Conservation (phyloP, 2,329 filamentous ascomycete genomes). For the Aureobasidium sp. region DNA sequence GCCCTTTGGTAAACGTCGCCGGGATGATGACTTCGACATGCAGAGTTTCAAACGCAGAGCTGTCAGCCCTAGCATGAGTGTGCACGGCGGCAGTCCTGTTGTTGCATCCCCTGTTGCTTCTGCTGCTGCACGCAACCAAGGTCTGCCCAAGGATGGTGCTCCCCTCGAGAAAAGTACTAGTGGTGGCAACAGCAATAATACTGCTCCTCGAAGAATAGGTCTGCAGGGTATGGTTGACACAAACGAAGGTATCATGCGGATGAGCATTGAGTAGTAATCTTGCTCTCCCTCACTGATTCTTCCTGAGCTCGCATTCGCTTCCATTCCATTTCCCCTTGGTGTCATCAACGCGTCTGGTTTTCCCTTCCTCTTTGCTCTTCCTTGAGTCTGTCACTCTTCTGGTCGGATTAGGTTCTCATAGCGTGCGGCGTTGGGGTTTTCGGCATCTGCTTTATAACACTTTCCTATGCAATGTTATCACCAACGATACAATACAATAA, state of each 20-base stretch:
- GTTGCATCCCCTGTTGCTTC: conserved; percentile 61
- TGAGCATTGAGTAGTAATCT: conserved; percentile 74
- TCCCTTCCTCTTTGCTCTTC: background rate
- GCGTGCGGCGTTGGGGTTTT: conserved; percentile 7
- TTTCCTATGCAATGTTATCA: background rate
- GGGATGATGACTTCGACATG: conserved; percentile 87
- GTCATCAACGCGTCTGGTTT: background rate
- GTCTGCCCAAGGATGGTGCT: conserved; percentile 43
- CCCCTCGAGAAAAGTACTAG: conserved; percentile 19
- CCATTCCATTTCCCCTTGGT: background rate
- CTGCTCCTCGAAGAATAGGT: conserved; percentile 48
- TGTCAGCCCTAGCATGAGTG: conserved; percentile 84
- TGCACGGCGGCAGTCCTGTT: conserved; percentile 73
- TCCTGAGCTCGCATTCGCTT: background rate
- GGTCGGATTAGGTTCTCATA: background rate
- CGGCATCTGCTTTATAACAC: background rate
- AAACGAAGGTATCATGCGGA: conserved; percentile 91
- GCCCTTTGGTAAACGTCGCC: conserved; percentile 59
- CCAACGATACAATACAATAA: background rate
- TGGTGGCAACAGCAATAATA: conserved; percentile 8
- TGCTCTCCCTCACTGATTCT: background rate
- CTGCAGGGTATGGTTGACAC: conserved; percentile 93
- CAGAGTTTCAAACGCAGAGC: conserved; percentile 83
- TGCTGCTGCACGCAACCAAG: conserved; percentile 36
- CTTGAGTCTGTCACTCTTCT: background rate